Base-by-base conservation (phyloP, 805 yeast species). In the Nakazawaea populi region DNA sequence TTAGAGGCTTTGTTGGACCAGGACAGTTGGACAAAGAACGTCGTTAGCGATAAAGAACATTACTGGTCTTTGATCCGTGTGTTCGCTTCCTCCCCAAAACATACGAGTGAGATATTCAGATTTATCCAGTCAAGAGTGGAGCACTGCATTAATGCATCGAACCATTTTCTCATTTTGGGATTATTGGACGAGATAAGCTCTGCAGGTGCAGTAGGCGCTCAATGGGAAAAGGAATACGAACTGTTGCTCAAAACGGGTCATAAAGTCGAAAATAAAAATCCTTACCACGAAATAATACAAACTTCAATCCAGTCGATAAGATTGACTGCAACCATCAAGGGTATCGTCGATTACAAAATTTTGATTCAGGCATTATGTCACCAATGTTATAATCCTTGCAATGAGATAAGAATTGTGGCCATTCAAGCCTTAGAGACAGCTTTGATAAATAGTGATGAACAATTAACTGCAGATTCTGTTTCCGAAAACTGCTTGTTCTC, bases 301-400 rank as follows among this genome's bases (percentile, higher is more conserved):
- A 62, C 79, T 30, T 84, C 92, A 0, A 71, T 82, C 51, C 74
- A 73, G 55, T 83, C 91, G 1, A 79, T 87, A 44, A 67, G 75
- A 14, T 71, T 85, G 53, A 87, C 95, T 0, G 72, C 66, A 40
- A 74, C 69, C 54, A 64, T 63, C 31, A 46, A 44, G 42, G 53
- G 52, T 35, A 58, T 62, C 58, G 49, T 51, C 18, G 60, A 69
- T 24, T 71, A 80, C 57, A 77, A 76, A 56, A 85, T 96, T 1
- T 71, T 88, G 54, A 73, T 87, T 31, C 92, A 89, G 61, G 95
- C 95, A 0, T 72, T 90, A 49, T 89, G 94, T 0, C 92, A 87
- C 60, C 97, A 91, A 64, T 87, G 96, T 63, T 77, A 86, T 62
- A 90, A 90, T 60, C 96, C 96, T 18, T 88, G 96, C 63, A 72